These are phyloP conservation scores for Nemania serpens DNA, from an alignment of 2,329 filamentous ascomycete genomes.

Conservation along the genomic window DNA sequence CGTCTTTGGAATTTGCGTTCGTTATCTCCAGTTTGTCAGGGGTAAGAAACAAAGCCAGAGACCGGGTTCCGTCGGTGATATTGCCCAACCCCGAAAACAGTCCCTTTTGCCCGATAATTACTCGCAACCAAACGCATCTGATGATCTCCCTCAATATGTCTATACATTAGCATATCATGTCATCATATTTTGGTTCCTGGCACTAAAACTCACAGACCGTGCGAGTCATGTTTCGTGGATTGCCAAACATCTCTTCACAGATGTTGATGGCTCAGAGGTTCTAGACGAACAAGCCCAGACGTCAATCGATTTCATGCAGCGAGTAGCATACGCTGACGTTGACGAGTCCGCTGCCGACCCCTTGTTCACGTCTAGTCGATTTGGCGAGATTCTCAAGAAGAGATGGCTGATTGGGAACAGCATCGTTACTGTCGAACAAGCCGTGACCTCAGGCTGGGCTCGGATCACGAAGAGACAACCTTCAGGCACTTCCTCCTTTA, in stretches of 20 bases:
- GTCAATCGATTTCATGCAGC: constrained; percentile 92
- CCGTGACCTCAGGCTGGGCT: constrained; percentile 67
- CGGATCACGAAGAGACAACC: constrained; percentile 74
- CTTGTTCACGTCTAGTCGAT: constrained; percentile 66
- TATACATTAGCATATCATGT: constrained; percentile 93
- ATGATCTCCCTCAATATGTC: constrained; percentile 90
- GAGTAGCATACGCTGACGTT: constrained; percentile 82
- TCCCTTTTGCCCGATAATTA: constrained; percentile 34
- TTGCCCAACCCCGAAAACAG: constrained; percentile 36
- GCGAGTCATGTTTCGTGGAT: constrained; percentile 89
- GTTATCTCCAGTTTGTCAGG: constrained; percentile 87
- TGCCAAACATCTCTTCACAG: constrained; percentile 80
- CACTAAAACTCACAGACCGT: constrained; percentile 82
- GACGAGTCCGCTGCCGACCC: constrained; percentile 74
- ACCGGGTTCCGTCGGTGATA: constrained; percentile 52
- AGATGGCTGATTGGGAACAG: constrained; percentile 76
- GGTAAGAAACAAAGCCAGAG: constrained; percentile 62
- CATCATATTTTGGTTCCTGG: constrained; percentile 96
- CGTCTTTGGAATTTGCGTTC: constrained; percentile 93
- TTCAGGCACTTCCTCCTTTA: constrained; percentile 66
- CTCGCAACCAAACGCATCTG: constrained; percentile 50
- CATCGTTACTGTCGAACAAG: constrained; percentile 75
- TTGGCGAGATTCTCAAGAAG: constrained; percentile 69
- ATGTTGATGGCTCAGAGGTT: constrained; percentile 72
- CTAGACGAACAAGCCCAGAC: constrained; percentile 93